Conservation (phyloP, 495 filamentous ascomycete genomes). For the Hypoxylon cercidicola region DNA sequence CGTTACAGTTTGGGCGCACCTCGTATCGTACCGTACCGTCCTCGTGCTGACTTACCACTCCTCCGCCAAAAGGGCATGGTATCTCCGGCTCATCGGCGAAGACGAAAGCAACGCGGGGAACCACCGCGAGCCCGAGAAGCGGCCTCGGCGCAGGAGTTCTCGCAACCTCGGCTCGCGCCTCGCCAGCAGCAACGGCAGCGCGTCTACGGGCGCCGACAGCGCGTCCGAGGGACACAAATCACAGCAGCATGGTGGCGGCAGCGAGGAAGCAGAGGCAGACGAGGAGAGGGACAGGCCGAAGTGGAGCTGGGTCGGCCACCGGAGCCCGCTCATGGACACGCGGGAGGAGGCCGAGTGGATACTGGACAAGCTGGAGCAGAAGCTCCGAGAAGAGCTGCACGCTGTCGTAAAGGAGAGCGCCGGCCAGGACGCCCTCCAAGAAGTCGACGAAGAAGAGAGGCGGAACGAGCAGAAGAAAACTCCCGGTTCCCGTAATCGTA, state of each 20-base stretch:
- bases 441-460: slow-evolving; percentile 29
- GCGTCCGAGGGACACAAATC: no score
- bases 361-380: slow-evolving; percentile 68
- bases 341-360: slow-evolving; percentile 85
- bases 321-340: slow-evolving; percentile 77
- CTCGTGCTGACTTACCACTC: slow-evolving; percentile 3
- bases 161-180: no score
- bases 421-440: slow-evolving; percentile 11
- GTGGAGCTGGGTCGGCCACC: slow-evolving; percentile 83
- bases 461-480: slow-evolving; percentile 22
- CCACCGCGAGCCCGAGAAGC: slow-evolving; percentile 48
- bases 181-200: no score
- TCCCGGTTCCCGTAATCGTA: background rate
- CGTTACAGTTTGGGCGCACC: background rate
- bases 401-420: slow-evolving; percentile 22
- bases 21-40: background rate
- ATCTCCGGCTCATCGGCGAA: slow-evolving; percentile 77
- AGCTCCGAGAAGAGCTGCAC: slow-evolving; percentile 64
- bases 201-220: no score
- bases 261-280: background rate
- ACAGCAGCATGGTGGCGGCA: no score
- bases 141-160: slow-evolving; percentile 16
- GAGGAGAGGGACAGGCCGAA: slow-evolving; percentile 19
- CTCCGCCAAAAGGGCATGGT: slow-evolving; percentile 73
- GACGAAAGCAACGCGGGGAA: slow-evolving; percentile 63